Evolutionary conservation across 169 alveolate species (phyloP), one percentile per base, ranked within the genome.

Genomic region (Plasmodium knowlesi): DNA sequence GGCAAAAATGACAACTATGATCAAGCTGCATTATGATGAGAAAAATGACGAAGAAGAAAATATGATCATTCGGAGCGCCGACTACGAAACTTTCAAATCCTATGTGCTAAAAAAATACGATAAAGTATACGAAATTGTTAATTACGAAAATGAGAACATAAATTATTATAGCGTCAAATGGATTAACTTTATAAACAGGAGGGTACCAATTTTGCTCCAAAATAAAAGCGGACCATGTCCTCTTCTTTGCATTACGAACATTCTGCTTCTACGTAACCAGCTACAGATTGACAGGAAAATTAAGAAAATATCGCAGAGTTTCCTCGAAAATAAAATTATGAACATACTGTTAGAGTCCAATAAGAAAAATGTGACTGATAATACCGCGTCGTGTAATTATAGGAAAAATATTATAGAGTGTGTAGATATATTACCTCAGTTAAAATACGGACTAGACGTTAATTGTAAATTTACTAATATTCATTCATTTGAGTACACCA

Each of bases 151-250:
- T 43, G 83, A 46, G 6, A 82, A 81, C 73, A 90, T 90, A 54
- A 78, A 93, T n/a, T 90, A 85, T 79, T 93, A 93, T 61, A 83
- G 83, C 34, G 86, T 93, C 5, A 93, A 93, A 73, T 83, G 92
- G 82, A 84, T 83, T 1, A 90, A 84, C 71, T 84, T 93, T 81
- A 89, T 93, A 46, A 90, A 83, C 53, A 81, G 94, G 25, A 84
- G 89, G 46, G 92, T 89, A 16, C 92, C 96, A 2, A 86, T 84
- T 25, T 83, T 93, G 37, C 70, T 93, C 16, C 96, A 93, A 78
- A 93, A 90, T 67, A 83, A 93, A 53, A 93, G 81, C 73, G 96
- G 96, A 1, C 88, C 96, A 37, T 93, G 96, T 41, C 96, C 96
- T 4, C 94, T 93, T 8, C 81, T 93, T 14, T 89, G 94, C 54